These are phyloP conservation scores for Penicillium bovifimosum DNA, from an alignment of 495 filamentous ascomycete species.

Conservation along the genomic window DNA sequence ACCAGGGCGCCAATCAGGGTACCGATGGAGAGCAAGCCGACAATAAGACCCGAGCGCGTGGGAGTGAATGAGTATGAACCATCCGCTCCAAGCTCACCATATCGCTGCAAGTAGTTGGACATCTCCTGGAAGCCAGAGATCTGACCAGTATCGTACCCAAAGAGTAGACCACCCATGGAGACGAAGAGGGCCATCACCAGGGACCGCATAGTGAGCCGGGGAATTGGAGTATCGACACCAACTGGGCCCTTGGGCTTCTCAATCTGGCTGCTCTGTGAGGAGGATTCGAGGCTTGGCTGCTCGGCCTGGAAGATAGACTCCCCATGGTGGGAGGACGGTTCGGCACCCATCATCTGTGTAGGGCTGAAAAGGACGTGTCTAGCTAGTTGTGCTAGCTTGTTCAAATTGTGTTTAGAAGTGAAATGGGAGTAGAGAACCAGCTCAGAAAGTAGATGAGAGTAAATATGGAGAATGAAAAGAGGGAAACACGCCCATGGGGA, in stretches of 20 bases:
- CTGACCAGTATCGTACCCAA: slow-evolving; percentile 47
- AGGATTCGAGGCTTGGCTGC: slow-evolving; percentile 19
- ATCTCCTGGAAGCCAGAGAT: slow-evolving; percentile 59
- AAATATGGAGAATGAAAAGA: neutral
- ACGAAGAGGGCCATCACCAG: slow-evolving; percentile 50
- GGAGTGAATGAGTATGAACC: slow-evolving; percentile 42
- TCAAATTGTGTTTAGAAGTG: neutral
- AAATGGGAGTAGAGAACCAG: neutral
- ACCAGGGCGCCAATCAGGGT: slow-evolving; percentile 61
- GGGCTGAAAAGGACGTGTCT: neutral
- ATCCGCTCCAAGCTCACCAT: slow-evolving; percentile 29
- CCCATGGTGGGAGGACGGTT: slow-evolving; percentile 33
- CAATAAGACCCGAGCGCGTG: slow-evolving; percentile 49
- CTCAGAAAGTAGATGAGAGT: neutral
- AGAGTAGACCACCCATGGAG: slow-evolving; percentile 66
- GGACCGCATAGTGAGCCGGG: slow-evolving; percentile 39
- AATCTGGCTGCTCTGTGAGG: slow-evolving; percentile 21
- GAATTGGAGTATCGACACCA: slow-evolving; percentile 37
- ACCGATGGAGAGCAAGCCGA: slow-evolving; percentile 57
- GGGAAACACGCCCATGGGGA: slow-evolving; percentile 15
- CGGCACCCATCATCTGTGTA: slow-evolving; percentile 27
- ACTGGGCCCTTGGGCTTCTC: slow-evolving; percentile 22
- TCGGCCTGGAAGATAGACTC: slow-evolving; percentile 34
- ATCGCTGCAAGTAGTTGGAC: slow-evolving; percentile 43
- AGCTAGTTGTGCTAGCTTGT: neutral